Percentiles rank a stretch among this genome's conserved stretches.
These are phyloP conservation scores for Didymella glomerata DNA, from an alignment of 2,329 filamentous ascomycete species.

Conservation along the genomic window DNA sequence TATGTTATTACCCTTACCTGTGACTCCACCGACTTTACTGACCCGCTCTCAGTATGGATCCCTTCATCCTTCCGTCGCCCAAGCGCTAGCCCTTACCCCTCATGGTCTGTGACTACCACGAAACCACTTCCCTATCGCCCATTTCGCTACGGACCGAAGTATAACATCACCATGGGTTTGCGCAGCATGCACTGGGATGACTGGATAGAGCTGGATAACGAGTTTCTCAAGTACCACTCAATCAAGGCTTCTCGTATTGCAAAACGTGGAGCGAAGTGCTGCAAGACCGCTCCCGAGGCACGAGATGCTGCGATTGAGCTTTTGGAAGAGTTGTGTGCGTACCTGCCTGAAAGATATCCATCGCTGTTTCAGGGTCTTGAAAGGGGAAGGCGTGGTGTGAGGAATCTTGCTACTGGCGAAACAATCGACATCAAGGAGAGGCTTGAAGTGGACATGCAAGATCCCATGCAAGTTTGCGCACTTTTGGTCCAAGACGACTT, in stretches of 20 bases:
- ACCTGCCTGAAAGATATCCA: constrained; percentile 79
- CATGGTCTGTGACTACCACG: constrained; percentile 73
- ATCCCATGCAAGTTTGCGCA: constrained; percentile 78
- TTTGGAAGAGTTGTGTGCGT: constrained; percentile 74
- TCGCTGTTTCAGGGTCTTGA: constrained; percentile 69
- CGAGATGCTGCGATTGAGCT: constrained; percentile 78
- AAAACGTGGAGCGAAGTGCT: constrained; percentile 73
- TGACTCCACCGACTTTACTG: not conserved
- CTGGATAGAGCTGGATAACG: constrained; percentile 87
- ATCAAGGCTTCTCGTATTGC: constrained; percentile 74
- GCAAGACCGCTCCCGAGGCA: constrained; percentile 72
- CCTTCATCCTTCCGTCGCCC: constrained; percentile 68
- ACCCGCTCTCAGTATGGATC: constrained; percentile 59
- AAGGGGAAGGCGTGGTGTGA: constrained; percentile 63
- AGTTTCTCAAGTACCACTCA: constrained; percentile 75
- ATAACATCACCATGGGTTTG: constrained; percentile 79
- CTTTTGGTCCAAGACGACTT: constrained; percentile 83
- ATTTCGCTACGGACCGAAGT: constrained; percentile 79
- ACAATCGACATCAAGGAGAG: constrained; percentile 71
- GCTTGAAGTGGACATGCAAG: constrained; percentile 64
- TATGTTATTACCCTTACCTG: not conserved
- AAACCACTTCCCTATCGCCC: constrained; percentile 80
- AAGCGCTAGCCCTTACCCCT: constrained; percentile 66
- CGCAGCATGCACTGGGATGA: constrained; percentile 74
- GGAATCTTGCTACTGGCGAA: constrained; percentile 76